Evolutionary conservation across 176 grass and related monocot genomes (phyloP).

Genomic region (Raddia guianensis): DNA sequence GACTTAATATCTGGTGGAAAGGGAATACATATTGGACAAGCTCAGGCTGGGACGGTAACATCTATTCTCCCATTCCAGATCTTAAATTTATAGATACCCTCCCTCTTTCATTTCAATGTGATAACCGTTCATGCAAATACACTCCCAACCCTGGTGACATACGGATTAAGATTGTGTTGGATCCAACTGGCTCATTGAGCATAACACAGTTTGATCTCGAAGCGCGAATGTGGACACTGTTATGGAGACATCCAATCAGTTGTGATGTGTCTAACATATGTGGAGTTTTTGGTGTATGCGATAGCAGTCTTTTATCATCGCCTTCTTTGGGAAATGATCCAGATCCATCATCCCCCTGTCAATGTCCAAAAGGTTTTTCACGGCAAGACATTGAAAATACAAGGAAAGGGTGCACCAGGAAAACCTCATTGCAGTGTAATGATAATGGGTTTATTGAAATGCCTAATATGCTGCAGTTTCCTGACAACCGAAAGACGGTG

Average conservation of each 20-base stretch:
- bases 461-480: neutral
- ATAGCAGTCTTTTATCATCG: neutral
- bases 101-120: constrained; percentile 33
- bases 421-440: constrained; percentile 31
- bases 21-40: neutral
- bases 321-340: neutral
- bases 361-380: constrained; percentile 43
- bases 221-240: neutral
- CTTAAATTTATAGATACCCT: neutral
- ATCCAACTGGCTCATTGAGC: constrained; percentile 28
- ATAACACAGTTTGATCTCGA: neutral
- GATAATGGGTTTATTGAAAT: constrained; percentile 47
- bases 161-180: constrained; percentile 37
- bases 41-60: neutral
- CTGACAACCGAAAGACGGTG: neutral
- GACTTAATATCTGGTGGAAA: constrained; percentile 33
- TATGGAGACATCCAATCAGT: neutral
- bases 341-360: neutral
- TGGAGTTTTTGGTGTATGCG: constrained; percentile 55
- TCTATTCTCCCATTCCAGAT: neutral
- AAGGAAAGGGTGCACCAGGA: constrained; percentile 29
- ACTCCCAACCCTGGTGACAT: neutral
- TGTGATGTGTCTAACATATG: constrained; percentile 50
- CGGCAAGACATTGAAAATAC: neutral
- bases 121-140: constrained; percentile 41